Conservation (phyloP, 345 rosid species). For the Arabis hirsuta region DNA sequence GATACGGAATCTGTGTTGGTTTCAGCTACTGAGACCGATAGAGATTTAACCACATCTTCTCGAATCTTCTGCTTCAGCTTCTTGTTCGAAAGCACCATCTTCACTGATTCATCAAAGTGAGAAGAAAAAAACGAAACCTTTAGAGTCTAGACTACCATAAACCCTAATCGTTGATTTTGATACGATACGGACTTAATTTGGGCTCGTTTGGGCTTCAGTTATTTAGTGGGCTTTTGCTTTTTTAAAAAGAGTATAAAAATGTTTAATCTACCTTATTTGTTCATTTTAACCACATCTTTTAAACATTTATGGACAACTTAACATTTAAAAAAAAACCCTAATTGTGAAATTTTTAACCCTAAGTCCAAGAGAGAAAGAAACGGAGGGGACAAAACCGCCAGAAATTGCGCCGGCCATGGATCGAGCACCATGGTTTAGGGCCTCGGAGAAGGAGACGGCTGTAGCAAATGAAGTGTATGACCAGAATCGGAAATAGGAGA, state of each 20-base stretch:
- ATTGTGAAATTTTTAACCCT: too few species aligned
- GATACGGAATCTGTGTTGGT: constrained; percentile 30
- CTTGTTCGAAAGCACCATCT: constrained; percentile 89
- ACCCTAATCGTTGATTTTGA: constrained; percentile 28
- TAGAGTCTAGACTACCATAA: constrained; percentile 16
- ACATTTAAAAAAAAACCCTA: too few species aligned
- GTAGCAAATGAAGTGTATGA: too few species aligned
- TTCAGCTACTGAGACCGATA: constrained; percentile 40
- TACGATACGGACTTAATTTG: not conserved
- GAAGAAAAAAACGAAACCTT: not conserved
- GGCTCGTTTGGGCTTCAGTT: constrained; percentile 22
- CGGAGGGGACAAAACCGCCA: too few species aligned
- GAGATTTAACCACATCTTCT: constrained; percentile 50
- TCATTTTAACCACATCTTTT: too few species aligned
- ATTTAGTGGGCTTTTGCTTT: not conserved
- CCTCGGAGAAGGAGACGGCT: too few species aligned
- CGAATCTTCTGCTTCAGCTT: constrained; percentile 88
- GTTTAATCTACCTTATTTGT: too few species aligned
- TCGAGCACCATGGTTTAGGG: too few species aligned
- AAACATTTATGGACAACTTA: too few species aligned
- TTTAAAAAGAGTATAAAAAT: not conserved
- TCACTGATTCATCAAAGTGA: constrained; percentile 23
- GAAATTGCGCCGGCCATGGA: too few species aligned
- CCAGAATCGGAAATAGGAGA: too few species aligned
- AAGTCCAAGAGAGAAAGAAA: too few species aligned